A percentile compares a stretch with the other conserved stretches of the same genome.
phyloP scores from a whole-genome alignment of 495 filamentous ascomycete species.

The Parathielavia appendiculata region DNA sequence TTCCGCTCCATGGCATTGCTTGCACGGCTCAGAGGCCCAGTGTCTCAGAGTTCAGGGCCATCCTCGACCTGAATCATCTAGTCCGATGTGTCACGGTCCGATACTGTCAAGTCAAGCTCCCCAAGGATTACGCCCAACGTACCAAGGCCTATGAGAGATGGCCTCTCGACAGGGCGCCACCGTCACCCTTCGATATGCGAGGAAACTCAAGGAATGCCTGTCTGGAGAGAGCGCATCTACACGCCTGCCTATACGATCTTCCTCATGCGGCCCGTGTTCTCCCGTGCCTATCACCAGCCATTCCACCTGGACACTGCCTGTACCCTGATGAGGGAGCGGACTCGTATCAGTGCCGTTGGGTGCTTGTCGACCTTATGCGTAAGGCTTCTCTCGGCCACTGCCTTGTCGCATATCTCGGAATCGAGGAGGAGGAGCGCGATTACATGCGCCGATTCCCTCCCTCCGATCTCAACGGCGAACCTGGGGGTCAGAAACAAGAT shows the following conservation, averaged over 20 bases:
- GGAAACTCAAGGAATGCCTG: background rate
- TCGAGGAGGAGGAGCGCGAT: background rate
- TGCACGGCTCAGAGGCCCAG: no score
- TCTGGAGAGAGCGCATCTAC: background rate
- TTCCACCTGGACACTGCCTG: no score
- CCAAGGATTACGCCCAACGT: background rate
- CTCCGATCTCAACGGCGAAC: background rate
- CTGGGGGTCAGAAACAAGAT: background rate
- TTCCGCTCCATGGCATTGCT: background rate
- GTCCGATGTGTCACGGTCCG: background rate
- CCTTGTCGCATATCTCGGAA: background rate
- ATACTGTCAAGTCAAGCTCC: background rate
- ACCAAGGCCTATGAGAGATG: background rate
- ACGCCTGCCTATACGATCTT: no score
- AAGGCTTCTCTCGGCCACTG: background rate
- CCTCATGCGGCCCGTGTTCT: no score
- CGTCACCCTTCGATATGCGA: background rate
- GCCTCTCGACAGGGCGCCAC: background rate
- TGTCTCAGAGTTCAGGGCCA: background rate
- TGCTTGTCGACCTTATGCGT: no score
- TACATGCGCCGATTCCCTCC: background rate
- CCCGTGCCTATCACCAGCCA: no score
- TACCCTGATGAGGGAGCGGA: no score
- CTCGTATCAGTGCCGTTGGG: no score
- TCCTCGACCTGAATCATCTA: background rate